Evolutionary conservation across 139 green algal genomes (phyloP).

Genomic region (Chlorella sorokiniana): DNA sequence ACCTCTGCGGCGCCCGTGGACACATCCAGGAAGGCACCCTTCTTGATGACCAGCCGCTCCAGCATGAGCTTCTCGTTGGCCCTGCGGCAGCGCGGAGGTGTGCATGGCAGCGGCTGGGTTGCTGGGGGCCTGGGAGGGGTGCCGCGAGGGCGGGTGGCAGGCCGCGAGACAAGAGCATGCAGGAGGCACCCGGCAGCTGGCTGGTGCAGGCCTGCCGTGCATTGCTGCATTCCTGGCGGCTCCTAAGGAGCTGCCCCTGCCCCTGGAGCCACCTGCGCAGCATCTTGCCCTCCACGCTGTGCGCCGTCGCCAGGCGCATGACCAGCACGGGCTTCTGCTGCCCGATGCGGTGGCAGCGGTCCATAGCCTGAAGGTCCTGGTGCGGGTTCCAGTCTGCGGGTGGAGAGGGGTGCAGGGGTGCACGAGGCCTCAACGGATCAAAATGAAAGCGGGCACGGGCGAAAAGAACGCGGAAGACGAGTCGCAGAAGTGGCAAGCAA

Average conservation of each 20-base stretch:
- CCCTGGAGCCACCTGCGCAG: constrained; percentile 50
- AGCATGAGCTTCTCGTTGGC: constrained; percentile 90
- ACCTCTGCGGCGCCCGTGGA: background rate
- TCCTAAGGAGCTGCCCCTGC: too few relatives aligned
- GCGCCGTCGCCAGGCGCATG: constrained; percentile 86
- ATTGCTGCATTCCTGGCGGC: too few relatives aligned
- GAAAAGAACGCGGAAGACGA: background rate
- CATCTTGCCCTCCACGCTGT: constrained; percentile 96
- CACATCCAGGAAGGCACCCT: constrained; percentile 92
- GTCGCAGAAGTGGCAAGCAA: too few relatives aligned
- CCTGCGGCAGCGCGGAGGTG: too few relatives aligned
- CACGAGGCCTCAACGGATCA: background rate
- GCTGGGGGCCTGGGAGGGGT: too few relatives aligned
- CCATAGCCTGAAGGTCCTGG: constrained; percentile 89
- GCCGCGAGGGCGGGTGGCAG: too few relatives aligned
- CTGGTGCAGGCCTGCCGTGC: too few relatives aligned
- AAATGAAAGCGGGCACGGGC: background rate
- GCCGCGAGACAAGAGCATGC: too few relatives aligned
- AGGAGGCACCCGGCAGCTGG: too few relatives aligned
- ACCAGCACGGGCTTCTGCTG: constrained; percentile 97
- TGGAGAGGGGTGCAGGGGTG: background rate
- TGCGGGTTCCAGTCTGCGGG: constrained; percentile 92
- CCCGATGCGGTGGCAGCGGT: constrained; percentile 97
- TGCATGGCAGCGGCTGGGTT: too few relatives aligned
- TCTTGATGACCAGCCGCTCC: constrained; percentile 94